Conservation (phyloP, 2,329 filamentous ascomycete genomes). For the Penicillium sp. region DNA sequence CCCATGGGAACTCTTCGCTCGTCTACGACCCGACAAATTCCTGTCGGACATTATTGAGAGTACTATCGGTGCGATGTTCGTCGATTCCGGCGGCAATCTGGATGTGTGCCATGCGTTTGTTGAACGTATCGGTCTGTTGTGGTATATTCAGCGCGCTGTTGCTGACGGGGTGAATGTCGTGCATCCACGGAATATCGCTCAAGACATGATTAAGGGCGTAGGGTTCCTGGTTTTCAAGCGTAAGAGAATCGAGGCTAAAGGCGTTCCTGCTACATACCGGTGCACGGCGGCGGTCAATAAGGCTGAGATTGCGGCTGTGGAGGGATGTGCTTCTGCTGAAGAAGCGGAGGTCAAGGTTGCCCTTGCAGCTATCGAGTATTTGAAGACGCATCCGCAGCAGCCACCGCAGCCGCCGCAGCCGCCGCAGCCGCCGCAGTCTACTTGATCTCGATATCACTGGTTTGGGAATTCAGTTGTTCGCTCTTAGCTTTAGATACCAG, state of each 20-base stretch:
- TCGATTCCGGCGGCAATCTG: slow-evolving; percentile 66
- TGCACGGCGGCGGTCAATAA: slow-evolving; percentile 19
- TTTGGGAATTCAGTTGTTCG: not conserved
- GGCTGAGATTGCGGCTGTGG: slow-evolving; percentile 18
- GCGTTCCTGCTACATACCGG: slow-evolving; percentile 20
- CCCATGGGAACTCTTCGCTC: slow-evolving; percentile 71
- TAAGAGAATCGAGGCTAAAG: slow-evolving; percentile 13
- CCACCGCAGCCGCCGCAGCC: no score
- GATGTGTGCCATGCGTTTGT: slow-evolving; percentile 59
- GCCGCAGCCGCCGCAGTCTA: no score
- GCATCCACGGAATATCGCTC: slow-evolving; percentile 66
- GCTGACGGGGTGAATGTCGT: slow-evolving; percentile 52
- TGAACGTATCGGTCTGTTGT: slow-evolving; percentile 61
- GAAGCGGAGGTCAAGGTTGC: slow-evolving; percentile 32
- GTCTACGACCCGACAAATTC: slow-evolving; percentile 67
- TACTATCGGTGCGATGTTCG: slow-evolving; percentile 74
- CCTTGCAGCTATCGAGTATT: slow-evolving; percentile 15
- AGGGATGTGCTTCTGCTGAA: slow-evolving; percentile 27
- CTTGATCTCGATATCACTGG: not conserved
- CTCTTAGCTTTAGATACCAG: slow-evolving; percentile 1
- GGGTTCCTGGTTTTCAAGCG: slow-evolving; percentile 16
- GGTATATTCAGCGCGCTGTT: slow-evolving; percentile 60
- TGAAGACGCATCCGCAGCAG: slow-evolving; percentile 1
- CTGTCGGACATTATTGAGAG: slow-evolving; percentile 81
- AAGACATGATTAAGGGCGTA: slow-evolving; percentile 48